These are phyloP conservation scores for Crocinoboletus sp. DNA, from an alignment of 1,284 basidiomycete species.

Conservation along the genomic window DNA sequence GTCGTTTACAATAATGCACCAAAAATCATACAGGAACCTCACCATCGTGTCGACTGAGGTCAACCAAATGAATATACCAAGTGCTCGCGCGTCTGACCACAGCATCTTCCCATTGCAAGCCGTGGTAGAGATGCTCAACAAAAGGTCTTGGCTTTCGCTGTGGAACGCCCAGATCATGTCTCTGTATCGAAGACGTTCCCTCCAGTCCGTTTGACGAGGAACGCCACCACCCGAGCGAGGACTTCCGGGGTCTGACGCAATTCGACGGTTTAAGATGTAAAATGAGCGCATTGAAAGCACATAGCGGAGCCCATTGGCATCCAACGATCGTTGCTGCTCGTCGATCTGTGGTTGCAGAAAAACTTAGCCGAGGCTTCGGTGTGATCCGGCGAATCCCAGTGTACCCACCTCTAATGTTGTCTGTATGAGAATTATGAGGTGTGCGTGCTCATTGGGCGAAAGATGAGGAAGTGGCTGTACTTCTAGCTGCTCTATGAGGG, in stretches of 20 bases:
- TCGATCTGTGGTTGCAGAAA: constrained; percentile 55
- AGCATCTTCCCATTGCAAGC: constrained; percentile 80
- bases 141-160: constrained; percentile 85
- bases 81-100: constrained; percentile 82
- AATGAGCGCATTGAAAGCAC: constrained; percentile 85
- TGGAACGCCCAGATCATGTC: constrained; percentile 97
- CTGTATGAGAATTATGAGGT: constrained; percentile 77
- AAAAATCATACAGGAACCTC: constrained; percentile 26
- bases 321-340: constrained; percentile 80
- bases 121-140: constrained; percentile 66
- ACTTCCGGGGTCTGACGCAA: constrained; percentile 42
- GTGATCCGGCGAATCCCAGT: neutral
- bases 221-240: constrained; percentile 37
- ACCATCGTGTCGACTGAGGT: constrained; percentile 75
- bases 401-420: constrained; percentile 75
- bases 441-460: constrained; percentile 71
- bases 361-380: constrained; percentile 2
- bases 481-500: constrained; percentile 63
- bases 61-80: constrained; percentile 90
- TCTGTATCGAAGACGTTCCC: constrained; percentile 78
- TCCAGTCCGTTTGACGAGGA: constrained; percentile 44
- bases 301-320: constrained; percentile 87
- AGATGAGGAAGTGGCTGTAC: constrained; percentile 62
- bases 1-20: constrained; percentile 3
- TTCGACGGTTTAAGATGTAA: constrained; percentile 68